Evolutionary conservation across 2,329 filamentous ascomycete species (phyloP), one percentile per base, ranked within the genome.

Genomic region (Scedosporium apiospermum): DNA sequence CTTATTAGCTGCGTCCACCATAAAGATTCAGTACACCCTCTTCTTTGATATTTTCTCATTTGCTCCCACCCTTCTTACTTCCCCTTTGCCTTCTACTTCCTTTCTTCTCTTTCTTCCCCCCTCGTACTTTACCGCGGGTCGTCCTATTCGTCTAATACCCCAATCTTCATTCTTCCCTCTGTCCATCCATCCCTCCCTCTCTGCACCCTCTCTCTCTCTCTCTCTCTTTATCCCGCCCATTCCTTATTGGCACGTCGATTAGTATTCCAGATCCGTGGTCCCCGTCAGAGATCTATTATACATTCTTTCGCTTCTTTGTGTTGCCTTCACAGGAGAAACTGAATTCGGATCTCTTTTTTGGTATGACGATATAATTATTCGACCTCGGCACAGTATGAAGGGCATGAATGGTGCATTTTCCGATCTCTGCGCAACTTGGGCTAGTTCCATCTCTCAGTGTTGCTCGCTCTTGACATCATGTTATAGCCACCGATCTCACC

Each of bases 391-490:
- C 60, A 62, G 30, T 38, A 62, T 62, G 60, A 62, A 62, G 49
- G 51, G 34, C 51, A 57, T 10, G 34, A 57, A 62, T 18, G 51
- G 49, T 16, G 38, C 44, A 57, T 57, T 62, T 12, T 57, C 60
- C 23, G 59, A 53, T 30, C n/a, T 49, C 14, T 61, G 27, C 38
- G 42, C 44, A 23, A 42, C 60, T 26, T 62, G 49, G 60, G 51
- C 26, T 16, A 41, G 46, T 23, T 62, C 60, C 10, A 10, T 62
- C 12, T 62, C 60, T 14, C 27, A 30, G 7, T 62, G 51, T 42
- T 62, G 60, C 60, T 62, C 60, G 27, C 44, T 57, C 16, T 38
- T 62, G 34, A 62, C 60, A 34, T 53, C 60, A 30, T 62, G 60
- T 62, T 62, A 62, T 57, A 57, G 30, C 34, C 18, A 53, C 18